A percentile compares a stretch with the other conserved stretches of the same genome.
These are phyloP conservation scores for Zalaria obscura DNA, from an alignment of 2,329 filamentous ascomycete species.

Conservation along the genomic window DNA sequence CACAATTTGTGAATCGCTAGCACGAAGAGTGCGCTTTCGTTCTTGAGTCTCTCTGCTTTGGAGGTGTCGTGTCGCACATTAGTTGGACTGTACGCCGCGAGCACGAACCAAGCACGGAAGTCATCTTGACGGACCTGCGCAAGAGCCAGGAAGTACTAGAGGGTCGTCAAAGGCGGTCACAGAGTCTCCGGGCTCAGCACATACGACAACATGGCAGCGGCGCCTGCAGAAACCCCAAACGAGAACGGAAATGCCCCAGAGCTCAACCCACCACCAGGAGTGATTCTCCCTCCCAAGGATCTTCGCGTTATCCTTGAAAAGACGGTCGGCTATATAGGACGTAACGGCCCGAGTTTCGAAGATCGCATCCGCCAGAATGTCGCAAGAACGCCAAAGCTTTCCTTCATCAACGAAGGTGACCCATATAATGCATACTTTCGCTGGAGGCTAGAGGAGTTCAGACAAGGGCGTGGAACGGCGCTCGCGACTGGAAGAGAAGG, in stretches of 20 bases:
- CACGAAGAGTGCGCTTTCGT: too few species aligned
- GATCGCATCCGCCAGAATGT: slow-evolving; percentile 78
- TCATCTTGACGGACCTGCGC: too few species aligned
- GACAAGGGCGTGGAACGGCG: slow-evolving; percentile 65
- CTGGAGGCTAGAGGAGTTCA: slow-evolving; percentile 82
- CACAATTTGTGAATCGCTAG: too few species aligned
- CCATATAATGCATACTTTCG: slow-evolving; percentile 78
- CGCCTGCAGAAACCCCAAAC: slow-evolving; percentile 12
- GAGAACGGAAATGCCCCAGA: slow-evolving; percentile 21
- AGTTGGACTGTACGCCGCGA: too few species aligned
- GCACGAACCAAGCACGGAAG: too few species aligned
- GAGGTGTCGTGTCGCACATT: too few species aligned
- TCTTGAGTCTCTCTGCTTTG: too few species aligned
- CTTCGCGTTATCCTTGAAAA: slow-evolving; percentile 82
- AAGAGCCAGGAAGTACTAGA: slow-evolving; percentile 1
- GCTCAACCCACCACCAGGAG: slow-evolving; percentile 64
- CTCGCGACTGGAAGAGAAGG: slow-evolving; percentile 61
- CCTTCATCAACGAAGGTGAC: slow-evolving; percentile 67
- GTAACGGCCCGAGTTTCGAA: slow-evolving; percentile 54
- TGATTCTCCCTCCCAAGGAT: slow-evolving; percentile 74
- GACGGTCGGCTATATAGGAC: slow-evolving; percentile 79
- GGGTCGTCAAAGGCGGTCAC: background rate
- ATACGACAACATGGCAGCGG: slow-evolving; percentile 13
- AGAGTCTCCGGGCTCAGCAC: too few species aligned
- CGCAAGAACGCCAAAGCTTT: slow-evolving; percentile 74